Conservation (phyloP, 2,329 filamentous ascomycete genomes). For the Acrocalymma vagum region DNA sequence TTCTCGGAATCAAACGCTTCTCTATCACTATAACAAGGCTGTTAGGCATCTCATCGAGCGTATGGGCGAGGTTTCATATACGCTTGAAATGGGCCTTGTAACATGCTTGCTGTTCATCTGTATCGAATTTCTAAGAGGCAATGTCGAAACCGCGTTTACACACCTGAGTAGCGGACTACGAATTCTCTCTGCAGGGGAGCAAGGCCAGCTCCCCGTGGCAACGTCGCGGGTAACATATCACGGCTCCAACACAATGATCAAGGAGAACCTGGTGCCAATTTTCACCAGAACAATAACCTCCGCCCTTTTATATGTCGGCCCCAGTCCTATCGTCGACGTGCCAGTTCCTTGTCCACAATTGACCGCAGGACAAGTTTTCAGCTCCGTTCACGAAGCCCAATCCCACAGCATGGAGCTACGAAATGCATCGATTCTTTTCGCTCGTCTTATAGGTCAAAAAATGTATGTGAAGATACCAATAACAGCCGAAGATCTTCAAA, state of each 20-base stretch:
- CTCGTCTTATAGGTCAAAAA: constrained; percentile 8
- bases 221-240: constrained; percentile 2
- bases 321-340: too few species aligned
- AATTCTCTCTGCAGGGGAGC: constrained; percentile 29
- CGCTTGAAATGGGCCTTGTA: constrained; percentile 44
- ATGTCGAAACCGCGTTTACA: constrained; percentile 44
- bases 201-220: not conserved
- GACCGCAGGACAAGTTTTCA: constrained; percentile 7
- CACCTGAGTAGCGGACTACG: constrained; percentile 54
- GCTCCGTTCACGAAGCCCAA: constrained; percentile 14
- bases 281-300: constrained; percentile 20
- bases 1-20: constrained; percentile 26
- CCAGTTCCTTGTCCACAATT: constrained; percentile 8
- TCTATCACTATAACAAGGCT: constrained; percentile 52
- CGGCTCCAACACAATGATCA: constrained; percentile 12
- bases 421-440: constrained; percentile 14
- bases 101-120: constrained; percentile 52
- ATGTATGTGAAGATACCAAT: constrained; percentile 1
- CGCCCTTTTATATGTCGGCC: constrained; percentile 19
- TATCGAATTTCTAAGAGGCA: constrained; percentile 52
- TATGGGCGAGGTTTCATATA: constrained; percentile 32
- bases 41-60: constrained; percentile 40
- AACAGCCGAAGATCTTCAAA: constrained; percentile 7
- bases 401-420: constrained; percentile 12
- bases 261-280: constrained; percentile 21